Evolutionary conservation across 306 rosid species (phyloP).

Genomic region (Acacia acuminata): DNA sequence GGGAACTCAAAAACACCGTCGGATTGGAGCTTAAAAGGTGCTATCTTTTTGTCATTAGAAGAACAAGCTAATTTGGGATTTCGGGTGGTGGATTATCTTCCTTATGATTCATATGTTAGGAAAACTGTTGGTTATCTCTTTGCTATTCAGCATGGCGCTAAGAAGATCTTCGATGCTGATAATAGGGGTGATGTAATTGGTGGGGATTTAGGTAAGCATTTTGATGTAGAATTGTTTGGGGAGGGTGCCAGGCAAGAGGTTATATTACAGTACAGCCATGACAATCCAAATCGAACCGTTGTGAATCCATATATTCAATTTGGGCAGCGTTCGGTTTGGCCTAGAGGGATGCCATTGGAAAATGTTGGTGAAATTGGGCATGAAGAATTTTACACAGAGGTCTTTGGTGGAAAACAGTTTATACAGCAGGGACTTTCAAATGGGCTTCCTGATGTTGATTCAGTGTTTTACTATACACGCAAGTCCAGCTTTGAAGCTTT

Average conservation of each 20-base stretch:
- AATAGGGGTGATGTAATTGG: conserved; percentile 91
- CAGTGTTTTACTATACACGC: conserved; percentile 90
- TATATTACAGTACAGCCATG: conserved; percentile 85
- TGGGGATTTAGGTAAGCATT: conserved; percentile 88
- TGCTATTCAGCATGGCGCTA: conserved; percentile 95
- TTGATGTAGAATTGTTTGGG: conserved; percentile 84
- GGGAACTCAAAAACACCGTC: conserved; percentile 81
- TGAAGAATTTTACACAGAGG: conserved; percentile 88
- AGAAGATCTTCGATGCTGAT: conserved; percentile 90
- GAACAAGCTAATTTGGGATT: conserved; percentile 77
- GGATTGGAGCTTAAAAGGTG: conserved; percentile 91
- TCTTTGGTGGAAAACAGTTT: conserved; percentile 90
- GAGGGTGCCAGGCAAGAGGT: conserved; percentile 85
- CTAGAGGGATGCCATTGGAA: conserved; percentile 94
- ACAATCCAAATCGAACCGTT: conserved; percentile 75
- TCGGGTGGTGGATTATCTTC: conserved; percentile 80
- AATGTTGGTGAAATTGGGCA: conserved; percentile 85
- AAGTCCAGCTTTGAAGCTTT: conserved; percentile 79
- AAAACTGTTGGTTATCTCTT: conserved; percentile 90
- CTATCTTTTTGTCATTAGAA: conserved; percentile 84
- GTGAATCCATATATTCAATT: conserved; percentile 93
- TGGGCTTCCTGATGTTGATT: conserved; percentile 97
- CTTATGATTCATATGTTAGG: conserved; percentile 89
- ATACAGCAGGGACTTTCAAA: conserved; percentile 92
- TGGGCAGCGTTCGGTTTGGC: conserved; percentile 98